Evolutionary conservation across 1,139 yeast genomes (phyloP).

Genomic region (Lodderomyces margitis): DNA sequence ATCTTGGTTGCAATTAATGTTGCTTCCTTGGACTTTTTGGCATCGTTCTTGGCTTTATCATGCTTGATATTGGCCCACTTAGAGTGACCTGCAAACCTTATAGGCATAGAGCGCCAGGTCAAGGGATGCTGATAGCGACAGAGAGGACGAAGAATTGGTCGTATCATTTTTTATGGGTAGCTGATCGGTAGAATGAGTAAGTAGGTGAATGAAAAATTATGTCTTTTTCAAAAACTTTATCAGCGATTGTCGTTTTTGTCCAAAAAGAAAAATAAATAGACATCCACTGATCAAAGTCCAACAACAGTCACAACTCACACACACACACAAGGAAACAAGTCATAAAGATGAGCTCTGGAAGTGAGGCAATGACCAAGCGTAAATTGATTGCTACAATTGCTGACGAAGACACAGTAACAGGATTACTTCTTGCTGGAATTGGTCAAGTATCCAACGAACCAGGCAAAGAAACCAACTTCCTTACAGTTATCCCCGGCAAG

Average conservation of each 20-base stretch:
- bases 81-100: slow-evolving; percentile 66
- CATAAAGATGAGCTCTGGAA: slow-evolving; percentile 24
- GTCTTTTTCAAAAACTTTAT: neutral
- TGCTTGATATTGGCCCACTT: slow-evolving; percentile 96
- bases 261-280: neutral
- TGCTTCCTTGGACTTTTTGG: slow-evolving; percentile 66
- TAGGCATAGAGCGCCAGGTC: neutral
- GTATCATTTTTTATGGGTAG: neutral
- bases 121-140: slow-evolving; percentile 7
- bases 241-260: neutral
- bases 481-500: slow-evolving; percentile 75
- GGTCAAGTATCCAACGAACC: slow-evolving; percentile 75
- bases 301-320: neutral
- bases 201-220: neutral
- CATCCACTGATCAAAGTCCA: neutral
- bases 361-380: slow-evolving; percentile 59
- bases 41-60: slow-evolving; percentile 91
- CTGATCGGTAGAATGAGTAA: neutral
- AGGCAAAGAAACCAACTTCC: slow-evolving; percentile 75
- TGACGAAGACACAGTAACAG: slow-evolving; percentile 96
- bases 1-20: slow-evolving; percentile 73
- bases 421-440: slow-evolving; percentile 90
- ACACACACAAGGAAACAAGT: neutral
- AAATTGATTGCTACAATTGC: slow-evolving; percentile 88
- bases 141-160: neutral